These are phyloP conservation scores for Yamadazyma triangularis DNA, from an alignment of 1,139 yeast species.

Conservation along the genomic window DNA sequence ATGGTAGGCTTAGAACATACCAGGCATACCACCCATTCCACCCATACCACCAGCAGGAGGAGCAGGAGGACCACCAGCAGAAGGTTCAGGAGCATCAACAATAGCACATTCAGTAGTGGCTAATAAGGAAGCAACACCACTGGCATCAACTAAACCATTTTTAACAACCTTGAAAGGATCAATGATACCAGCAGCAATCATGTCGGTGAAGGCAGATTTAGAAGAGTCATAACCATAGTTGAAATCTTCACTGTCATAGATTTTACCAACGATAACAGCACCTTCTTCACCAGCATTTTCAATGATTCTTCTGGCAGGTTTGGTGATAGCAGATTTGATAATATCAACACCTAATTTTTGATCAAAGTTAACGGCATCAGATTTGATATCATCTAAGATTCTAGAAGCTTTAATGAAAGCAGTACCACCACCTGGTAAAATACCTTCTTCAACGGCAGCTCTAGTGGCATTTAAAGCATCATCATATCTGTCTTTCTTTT, in stretches of 20 bases:
- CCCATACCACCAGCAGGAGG: slow-evolving; percentile 56
- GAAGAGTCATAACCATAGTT: slow-evolving; percentile 93
- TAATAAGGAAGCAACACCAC: slow-evolving; percentile 95
- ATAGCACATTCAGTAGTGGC: slow-evolving; percentile 99
- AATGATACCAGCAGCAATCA: slow-evolving; percentile 96
- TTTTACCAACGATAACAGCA: slow-evolving; percentile 93
- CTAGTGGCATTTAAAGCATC: slow-evolving; percentile 99
- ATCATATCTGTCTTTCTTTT: slow-evolving; percentile 99
- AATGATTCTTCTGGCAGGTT: slow-evolving; percentile 95
- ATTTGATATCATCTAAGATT: slow-evolving; percentile 68
- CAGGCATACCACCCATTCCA: slow-evolving; percentile 37
- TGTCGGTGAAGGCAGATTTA: slow-evolving; percentile 90
- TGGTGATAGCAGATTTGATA: slow-evolving; percentile 91
- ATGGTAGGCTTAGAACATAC: too few relatives aligned
- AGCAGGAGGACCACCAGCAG: slow-evolving; percentile 58
- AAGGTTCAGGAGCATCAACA: slow-evolving; percentile 94
- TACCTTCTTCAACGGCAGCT: slow-evolving; percentile 99
- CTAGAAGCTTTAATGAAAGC: slow-evolving; percentile 94
- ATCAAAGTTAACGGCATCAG: slow-evolving; percentile 79
- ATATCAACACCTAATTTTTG: slow-evolving; percentile 97
- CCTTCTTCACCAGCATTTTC: slow-evolving; percentile 99
- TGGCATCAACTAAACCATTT: slow-evolving; percentile 94
- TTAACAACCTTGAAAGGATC: slow-evolving; percentile 99
- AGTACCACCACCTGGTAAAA: slow-evolving; percentile 99
- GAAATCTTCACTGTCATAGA: slow-evolving; percentile 82